A percentile compares a stretch with the other conserved stretches of the same genome.
phyloP scores from a whole-genome alignment of 2,329 filamentous ascomycete species.

The Scedosporium minutisporum region DNA sequence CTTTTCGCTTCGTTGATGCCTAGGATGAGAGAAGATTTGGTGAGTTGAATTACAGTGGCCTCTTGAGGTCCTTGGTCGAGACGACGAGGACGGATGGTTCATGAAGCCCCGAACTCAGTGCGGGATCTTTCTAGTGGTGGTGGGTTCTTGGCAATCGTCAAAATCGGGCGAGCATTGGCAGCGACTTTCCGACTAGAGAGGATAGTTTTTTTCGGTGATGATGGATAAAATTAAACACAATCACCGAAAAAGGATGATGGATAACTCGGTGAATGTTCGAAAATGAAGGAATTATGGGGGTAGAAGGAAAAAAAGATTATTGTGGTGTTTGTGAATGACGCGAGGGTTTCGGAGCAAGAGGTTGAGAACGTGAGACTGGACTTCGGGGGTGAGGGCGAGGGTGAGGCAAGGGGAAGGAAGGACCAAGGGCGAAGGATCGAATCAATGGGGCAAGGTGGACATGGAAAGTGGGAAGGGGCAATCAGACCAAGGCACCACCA shows the following conservation, averaged over 20 bases:
- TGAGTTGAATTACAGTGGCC: neutral
- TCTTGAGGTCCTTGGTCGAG: neutral
- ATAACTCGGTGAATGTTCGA: neutral
- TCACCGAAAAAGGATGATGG: neutral
- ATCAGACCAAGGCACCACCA: neutral
- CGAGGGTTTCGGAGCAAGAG: neutral
- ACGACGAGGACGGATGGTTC: neutral
- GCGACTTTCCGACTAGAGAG: neutral
- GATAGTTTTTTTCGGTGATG: neutral
- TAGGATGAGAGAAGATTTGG: no score
- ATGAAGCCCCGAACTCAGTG: neutral
- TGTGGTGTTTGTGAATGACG: neutral
- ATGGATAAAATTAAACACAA: neutral
- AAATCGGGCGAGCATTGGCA: neutral
- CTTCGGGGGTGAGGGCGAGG: neutral
- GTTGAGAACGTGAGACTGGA: neutral
- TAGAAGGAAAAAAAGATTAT: neutral
- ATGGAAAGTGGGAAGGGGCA: neutral
- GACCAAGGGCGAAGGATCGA: neutral
- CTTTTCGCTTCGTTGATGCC: no score
- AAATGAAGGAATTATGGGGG: neutral
- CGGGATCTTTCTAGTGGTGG: neutral
- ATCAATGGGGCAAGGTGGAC: neutral
- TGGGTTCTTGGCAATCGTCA: neutral
- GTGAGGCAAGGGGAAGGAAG: neutral